Conservation (phyloP, 768 basidiomycete species). For the Pisolithus orientalis region DNA sequence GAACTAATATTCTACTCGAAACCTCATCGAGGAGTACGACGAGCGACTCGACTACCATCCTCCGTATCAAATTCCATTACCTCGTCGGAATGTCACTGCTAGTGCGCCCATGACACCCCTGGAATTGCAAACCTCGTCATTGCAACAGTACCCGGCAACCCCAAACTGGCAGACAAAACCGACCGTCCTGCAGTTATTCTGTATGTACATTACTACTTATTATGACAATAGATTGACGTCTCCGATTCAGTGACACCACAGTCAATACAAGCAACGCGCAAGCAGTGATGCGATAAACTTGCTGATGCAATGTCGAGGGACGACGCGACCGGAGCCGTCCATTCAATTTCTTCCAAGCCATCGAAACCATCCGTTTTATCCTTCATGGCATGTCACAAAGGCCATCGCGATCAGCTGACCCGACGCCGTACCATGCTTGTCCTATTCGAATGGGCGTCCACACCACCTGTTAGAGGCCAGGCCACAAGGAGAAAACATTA, state of each 20-base stretch:
- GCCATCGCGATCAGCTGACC: too few species aligned
- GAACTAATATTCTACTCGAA: constrained; percentile 89
- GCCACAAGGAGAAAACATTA: too few species aligned
- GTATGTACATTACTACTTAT: constrained; percentile 22
- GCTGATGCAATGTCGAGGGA: constrained; percentile 85
- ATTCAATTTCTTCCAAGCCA: too few species aligned
- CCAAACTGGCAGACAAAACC: constrained; percentile 16
- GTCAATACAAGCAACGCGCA: constrained; percentile 46
- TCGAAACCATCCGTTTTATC: too few species aligned
- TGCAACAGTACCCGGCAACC: constrained; percentile 14
- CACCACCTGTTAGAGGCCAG: too few species aligned
- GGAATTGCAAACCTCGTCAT: constrained; percentile 19
- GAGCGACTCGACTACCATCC: constrained; percentile 38
- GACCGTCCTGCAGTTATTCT: constrained; percentile 32
- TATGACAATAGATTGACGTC: constrained; percentile 6
- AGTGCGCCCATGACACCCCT: constrained; percentile 28
- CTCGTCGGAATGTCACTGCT: constrained; percentile 32
- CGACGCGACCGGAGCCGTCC: constrained; percentile 36
- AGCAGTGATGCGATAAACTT: constrained; percentile 82
- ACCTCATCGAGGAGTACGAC: constrained; percentile 87
- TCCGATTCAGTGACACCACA: constrained; percentile 29
- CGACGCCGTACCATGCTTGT: too few species aligned
- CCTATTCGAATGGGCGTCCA: too few species aligned
- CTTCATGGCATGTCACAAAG: too few species aligned
- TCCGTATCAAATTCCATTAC: constrained; percentile 29